Base-by-base conservation (phyloP, 495 filamentous ascomycete genomes). In the Immersiella caudata region DNA sequence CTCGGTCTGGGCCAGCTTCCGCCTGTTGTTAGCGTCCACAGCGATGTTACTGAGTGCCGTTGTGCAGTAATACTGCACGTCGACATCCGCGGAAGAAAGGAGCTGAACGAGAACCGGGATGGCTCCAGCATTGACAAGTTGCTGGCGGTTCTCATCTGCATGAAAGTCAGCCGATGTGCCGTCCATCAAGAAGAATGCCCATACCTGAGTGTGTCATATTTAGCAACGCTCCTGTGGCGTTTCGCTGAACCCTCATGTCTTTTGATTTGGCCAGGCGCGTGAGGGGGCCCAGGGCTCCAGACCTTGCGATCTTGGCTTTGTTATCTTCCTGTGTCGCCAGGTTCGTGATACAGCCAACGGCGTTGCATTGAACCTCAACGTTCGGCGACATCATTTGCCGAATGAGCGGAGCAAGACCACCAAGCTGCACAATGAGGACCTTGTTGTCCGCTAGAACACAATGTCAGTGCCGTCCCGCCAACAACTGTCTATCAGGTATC, bases 121-220 rank as follows among this genome's bases (percentile, higher is more conserved):
- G 11, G 95, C 96, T 61, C 93, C 93, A 57, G 95, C 96, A 67
- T 95, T 94, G 58, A 99, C 95, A 27, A 99, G 88, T 78, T 98
- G 93, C 81, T 97, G 93, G 64, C 95, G 88, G 76, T 99, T 99
- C 75, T 98, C 95, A 79, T 97, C 95, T 96, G 68, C 46, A 63
- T 24, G 8, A 60, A 27, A 65, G 72, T 81, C 74, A 80, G 77
- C 29, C 16, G 12, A 12, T 16, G 20, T 61, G 11, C 20, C 29
- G 12, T 5, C 1, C n/a, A 20, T 18, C 51, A 40, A 9, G 26
- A 11, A 27, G 16, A 0, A 14, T 9, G 25, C 12, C 62, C 7
- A 14, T 86, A 97, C 94, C 94, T 69, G 95, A 98, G 84, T 99
- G 95, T 68, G 95, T 99, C 95, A 99, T 99, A 77, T 99, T 99